A percentile compares a stretch with the other conserved stretches of the same genome.
Evolutionary conservation across 2,329 filamentous ascomycete species (phyloP).

Genomic region (Penicillium sp.): DNA sequence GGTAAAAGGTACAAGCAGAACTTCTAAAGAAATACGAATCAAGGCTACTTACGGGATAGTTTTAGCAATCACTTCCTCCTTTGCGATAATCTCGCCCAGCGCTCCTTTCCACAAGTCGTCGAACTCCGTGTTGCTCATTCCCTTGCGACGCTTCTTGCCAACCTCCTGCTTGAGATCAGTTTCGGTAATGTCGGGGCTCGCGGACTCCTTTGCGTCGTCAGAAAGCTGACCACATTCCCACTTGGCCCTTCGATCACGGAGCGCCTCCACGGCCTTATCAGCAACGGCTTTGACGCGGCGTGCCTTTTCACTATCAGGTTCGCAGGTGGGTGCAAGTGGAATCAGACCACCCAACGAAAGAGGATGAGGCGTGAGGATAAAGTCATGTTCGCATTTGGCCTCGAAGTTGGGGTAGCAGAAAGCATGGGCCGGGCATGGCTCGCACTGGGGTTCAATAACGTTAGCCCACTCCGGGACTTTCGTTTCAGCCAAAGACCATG

Average conservation of each 20-base stretch:
- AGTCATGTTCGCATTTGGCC: slow-evolving; percentile 83
- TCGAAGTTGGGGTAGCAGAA: slow-evolving; percentile 81
- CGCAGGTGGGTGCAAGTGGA: slow-evolving; percentile 87
- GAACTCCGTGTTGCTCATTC: slow-evolving; percentile 86
- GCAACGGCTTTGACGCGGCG: slow-evolving; percentile 85
- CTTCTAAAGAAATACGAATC: background rate
- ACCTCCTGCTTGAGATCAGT: slow-evolving; percentile 78
- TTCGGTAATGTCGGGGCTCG: slow-evolving; percentile 69
- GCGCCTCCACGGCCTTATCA: slow-evolving; percentile 82
- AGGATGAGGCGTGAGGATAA: slow-evolving; percentile 82
- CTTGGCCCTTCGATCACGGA: slow-evolving; percentile 82
- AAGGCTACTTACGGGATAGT: slow-evolving; percentile 61
- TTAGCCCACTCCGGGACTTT: slow-evolving; percentile 75
- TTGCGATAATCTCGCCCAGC: slow-evolving; percentile 55
- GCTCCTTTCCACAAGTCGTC: slow-evolving; percentile 73
- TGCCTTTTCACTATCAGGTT: slow-evolving; percentile 91
- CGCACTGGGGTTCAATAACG: slow-evolving; percentile 77
- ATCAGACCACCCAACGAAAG: slow-evolving; percentile 79
- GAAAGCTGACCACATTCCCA: slow-evolving; percentile 85
- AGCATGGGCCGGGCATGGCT: slow-evolving; percentile 87
- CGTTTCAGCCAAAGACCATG: slow-evolving; percentile 62
- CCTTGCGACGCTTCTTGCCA: slow-evolving; percentile 75
- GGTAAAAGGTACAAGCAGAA: slow-evolving; percentile 18
- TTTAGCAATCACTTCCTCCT: slow-evolving; percentile 64
- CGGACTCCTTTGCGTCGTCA: slow-evolving; percentile 63